These are phyloP conservation scores for Epichloe baconii DNA, from an alignment of 2,329 filamentous ascomycete species.

Conservation along the genomic window DNA sequence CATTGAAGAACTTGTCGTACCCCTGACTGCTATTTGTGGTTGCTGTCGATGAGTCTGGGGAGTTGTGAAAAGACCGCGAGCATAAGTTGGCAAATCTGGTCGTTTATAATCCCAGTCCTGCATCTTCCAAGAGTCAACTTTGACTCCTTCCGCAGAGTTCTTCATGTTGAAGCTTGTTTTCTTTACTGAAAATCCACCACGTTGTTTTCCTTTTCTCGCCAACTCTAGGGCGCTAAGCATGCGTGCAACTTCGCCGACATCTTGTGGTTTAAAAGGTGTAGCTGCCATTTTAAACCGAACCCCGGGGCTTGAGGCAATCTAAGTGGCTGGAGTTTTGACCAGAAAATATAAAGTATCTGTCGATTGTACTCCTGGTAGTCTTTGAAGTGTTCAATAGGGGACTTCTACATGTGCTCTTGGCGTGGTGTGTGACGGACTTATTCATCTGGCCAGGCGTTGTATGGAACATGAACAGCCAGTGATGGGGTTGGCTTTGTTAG, in stretches of 20 bases:
- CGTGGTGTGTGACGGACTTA: no score
- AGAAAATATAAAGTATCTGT: no score
- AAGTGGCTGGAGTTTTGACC: neutral
- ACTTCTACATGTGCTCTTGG: no score
- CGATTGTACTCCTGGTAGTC: no score
- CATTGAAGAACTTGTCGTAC: conserved; percentile 99
- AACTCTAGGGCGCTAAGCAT: conserved; percentile 53
- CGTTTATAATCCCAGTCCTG: conserved; percentile 96
- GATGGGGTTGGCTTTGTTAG: no score
- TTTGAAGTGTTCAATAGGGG: no score
- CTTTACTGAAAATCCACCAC: conserved; percentile 57
- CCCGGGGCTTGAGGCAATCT: neutral
- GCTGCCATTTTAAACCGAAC: conserved; percentile 17
- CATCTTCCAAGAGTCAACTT: conserved; percentile 84
- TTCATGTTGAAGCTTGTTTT: conserved; percentile 64
- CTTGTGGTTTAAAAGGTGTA: conserved; percentile 52
- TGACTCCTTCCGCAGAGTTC: conserved; percentile 47
- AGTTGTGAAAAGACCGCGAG: conserved; percentile 87
- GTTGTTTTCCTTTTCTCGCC: conserved; percentile 39
- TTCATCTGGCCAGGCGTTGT: no score
- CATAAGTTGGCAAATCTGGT: conserved; percentile 73
- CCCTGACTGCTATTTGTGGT: conserved; percentile 70
- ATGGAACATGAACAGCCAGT: no score
- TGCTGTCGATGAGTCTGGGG: conserved; percentile 46
- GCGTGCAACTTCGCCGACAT: conserved; percentile 50